These are phyloP conservation scores for Carex pumila DNA, from an alignment of 176 grass and related monocot species.

Conservation along the genomic window DNA sequence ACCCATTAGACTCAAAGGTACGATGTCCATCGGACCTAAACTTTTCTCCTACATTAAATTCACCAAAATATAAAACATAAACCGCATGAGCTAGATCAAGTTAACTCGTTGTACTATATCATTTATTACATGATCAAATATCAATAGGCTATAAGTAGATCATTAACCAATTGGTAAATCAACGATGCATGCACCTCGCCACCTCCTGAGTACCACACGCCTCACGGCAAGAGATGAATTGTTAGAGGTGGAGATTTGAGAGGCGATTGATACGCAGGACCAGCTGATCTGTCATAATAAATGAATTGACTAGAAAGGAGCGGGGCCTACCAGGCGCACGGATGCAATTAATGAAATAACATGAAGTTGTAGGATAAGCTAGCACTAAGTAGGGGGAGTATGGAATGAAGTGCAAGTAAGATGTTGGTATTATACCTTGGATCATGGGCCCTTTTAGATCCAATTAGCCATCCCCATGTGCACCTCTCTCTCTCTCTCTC, in stretches of 20 bases:
- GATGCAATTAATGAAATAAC: slow-evolving; percentile 22
- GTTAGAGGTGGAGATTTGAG: neutral
- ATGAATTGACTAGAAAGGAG: neutral
- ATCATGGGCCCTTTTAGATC: slow-evolving; percentile 9
- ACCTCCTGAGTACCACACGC: neutral
- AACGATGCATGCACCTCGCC: neutral
- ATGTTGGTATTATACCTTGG: slow-evolving; percentile 26
- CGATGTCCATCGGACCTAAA: too few species aligned
- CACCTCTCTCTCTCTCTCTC: neutral
- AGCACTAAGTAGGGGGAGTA: neutral
- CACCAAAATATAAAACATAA: neutral
- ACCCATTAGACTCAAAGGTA: too few species aligned
- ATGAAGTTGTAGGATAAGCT: neutral
- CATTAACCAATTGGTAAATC: neutral
- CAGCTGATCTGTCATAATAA: slow-evolving; percentile 12
- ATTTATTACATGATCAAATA: neutral
- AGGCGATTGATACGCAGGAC: neutral
- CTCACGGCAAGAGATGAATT: neutral
- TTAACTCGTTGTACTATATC: neutral
- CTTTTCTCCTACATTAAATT: too few species aligned
- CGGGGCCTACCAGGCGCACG: neutral
- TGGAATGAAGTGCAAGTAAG: slow-evolving; percentile 23
- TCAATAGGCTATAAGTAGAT: neutral
- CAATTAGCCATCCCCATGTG: slow-evolving; percentile 6
- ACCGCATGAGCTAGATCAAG: neutral